Evolutionary conservation across 108 stramenopile genomes (phyloP).

Genomic region (Conticribra guillardii): DNA sequence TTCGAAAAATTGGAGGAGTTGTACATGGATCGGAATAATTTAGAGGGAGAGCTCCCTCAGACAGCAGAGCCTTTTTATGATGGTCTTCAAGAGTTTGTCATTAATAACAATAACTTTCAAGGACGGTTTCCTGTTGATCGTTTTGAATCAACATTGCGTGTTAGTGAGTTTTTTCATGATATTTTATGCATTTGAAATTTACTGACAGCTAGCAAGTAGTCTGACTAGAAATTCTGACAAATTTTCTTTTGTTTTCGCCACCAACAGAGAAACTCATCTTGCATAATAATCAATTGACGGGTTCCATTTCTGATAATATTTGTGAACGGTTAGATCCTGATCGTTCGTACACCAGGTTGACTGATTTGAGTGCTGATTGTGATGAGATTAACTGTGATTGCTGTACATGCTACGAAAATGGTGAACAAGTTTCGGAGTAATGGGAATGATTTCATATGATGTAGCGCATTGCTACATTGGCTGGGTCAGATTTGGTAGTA

Average conservation of each 20-base stretch:
- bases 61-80: constrained; percentile 36
- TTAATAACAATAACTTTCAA: constrained; percentile 25
- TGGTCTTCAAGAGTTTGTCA: constrained; percentile 27
- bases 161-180: constrained; percentile 6
- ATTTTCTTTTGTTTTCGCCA: not conserved
- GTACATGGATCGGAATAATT: constrained; percentile 31
- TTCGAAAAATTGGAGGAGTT: constrained; percentile 39
- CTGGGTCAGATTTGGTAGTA: too few relatives aligned
- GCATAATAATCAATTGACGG: constrained; percentile 30
- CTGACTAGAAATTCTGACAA: not conserved
- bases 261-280: constrained; percentile 19
- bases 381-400: constrained; percentile 29
- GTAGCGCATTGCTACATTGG: too few relatives aligned
- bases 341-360: constrained; percentile 26
- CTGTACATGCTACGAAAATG: constrained; percentile 24
- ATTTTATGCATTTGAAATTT: not conserved
- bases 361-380: constrained; percentile 29
- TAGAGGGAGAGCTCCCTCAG: constrained; percentile 37
- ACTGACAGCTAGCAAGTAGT: too few relatives aligned
- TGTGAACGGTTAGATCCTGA: constrained; percentile 33
- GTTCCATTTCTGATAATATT: constrained; percentile 26
- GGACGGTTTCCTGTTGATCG: constrained; percentile 29
- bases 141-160: constrained; percentile 19
- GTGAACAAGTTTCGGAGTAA: too few relatives aligned
- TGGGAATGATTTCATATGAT: too few relatives aligned